A percentile compares a stretch with the other conserved stretches of the same genome.
phyloP scores from a whole-genome alignment of 1,284 basidiomycete genomes.

The Xanthoconium separans region DNA sequence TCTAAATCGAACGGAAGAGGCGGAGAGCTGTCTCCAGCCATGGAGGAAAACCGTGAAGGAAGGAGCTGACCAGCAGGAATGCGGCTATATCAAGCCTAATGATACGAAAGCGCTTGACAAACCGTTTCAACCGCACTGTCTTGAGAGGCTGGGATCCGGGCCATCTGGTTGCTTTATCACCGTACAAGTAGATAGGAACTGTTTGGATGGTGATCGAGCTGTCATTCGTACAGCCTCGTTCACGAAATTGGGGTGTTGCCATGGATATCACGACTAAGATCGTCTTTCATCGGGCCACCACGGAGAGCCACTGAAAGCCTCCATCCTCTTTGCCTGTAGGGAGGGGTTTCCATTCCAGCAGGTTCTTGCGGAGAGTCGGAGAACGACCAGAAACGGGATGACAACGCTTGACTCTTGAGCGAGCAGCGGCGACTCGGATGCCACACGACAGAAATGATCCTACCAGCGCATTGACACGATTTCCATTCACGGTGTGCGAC shows the following conservation, averaged over 20 bases:
- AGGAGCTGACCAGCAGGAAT: neutral
- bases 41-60: neutral
- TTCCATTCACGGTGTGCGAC: no score
- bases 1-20: constrained; percentile 16
- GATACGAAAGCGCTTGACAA: neutral
- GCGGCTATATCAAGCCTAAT: neutral
- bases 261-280: constrained; percentile 5
- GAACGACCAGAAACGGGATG: no score
- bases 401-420: no score
- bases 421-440: no score
- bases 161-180: neutral
- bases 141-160: neutral
- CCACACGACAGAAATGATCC: no score
- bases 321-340: no score
- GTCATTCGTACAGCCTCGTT: neutral
- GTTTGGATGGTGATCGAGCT: neutral
- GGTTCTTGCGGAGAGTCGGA: no score
- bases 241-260: constrained; percentile 1
- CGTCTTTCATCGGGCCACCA: neutral
- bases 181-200: neutral
- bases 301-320: neutral
- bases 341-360: no score
- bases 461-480: no score
- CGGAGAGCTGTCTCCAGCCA: neutral
- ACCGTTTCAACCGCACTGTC: neutral